phyloP scores from a whole-genome alignment of 768 basidiomycete genomes.

The Mycena kentingensis region DNA sequence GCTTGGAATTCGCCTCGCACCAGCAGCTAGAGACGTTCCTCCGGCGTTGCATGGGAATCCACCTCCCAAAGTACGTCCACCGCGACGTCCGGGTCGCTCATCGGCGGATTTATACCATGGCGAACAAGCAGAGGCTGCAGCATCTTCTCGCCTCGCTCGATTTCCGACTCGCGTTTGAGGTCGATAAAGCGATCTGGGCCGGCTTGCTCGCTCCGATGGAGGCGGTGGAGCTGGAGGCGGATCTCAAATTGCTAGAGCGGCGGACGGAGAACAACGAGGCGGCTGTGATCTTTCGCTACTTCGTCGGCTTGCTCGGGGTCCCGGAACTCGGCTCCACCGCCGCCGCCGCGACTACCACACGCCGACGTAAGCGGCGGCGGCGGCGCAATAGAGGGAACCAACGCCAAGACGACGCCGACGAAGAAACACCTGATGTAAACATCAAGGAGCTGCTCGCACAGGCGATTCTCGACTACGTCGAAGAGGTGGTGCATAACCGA shows the following conservation, averaged over 20 bases:
- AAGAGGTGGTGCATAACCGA: too few species aligned
- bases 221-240: slow-evolving; percentile 24
- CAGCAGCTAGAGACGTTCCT: slow-evolving; percentile 33
- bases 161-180: slow-evolving; percentile 40
- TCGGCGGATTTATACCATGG: slow-evolving; percentile 14
- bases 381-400: slow-evolving; percentile 10
- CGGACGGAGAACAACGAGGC: slow-evolving; percentile 2
- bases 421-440: too few species aligned
- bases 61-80: slow-evolving; percentile 13
- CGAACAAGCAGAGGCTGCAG: slow-evolving; percentile 20
- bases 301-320: slow-evolving; percentile 11
- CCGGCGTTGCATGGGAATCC: slow-evolving; percentile 25
- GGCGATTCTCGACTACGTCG: too few species aligned
- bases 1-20: slow-evolving; percentile 30
- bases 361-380: background rate
- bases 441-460: slow-evolving; percentile 11
- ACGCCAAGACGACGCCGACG: slow-evolving; percentile 14
- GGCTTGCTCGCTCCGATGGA: slow-evolving; percentile 28
- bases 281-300: slow-evolving; percentile 21
- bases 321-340: slow-evolving; percentile 10
- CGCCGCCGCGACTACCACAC: too few species aligned
- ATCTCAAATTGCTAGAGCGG: slow-evolving; percentile 25
- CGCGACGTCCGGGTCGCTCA: slow-evolving; percentile 23
- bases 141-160: slow-evolving; percentile 28
- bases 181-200: slow-evolving; percentile 37